A percentile compares a stretch with the other conserved stretches of the same genome.
These are phyloP conservation scores for Macrolepiota albuminosa DNA, from an alignment of 768 basidiomycete species.

Conservation along the genomic window DNA sequence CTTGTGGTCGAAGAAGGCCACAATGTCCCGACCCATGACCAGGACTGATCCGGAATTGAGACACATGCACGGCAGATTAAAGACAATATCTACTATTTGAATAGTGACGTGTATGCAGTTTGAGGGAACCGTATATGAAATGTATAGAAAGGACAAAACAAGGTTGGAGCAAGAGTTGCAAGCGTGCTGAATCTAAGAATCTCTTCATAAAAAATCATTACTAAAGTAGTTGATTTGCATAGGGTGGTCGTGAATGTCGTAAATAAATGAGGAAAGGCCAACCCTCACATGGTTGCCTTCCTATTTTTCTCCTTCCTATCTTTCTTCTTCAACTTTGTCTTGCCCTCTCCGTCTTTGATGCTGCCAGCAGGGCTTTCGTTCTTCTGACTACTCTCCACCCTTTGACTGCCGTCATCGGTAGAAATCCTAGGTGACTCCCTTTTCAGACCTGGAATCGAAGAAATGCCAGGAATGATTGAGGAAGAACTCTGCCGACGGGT, in stretches of 20 bases:
- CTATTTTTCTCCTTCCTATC: conserved; percentile 60
- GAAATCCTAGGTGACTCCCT: conserved; percentile 44
- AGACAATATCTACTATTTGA: background rate
- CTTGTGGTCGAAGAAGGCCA: conserved; percentile 8
- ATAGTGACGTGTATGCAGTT: conserved; percentile 1
- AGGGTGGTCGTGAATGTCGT: conserved; percentile 21
- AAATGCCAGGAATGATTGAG: conserved; percentile 45
- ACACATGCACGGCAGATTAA: background rate
- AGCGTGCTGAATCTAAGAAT: conserved; percentile 1
- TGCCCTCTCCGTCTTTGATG: conserved; percentile 40
- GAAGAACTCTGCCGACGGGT: conserved; percentile 54
- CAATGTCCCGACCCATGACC: conserved; percentile 6
- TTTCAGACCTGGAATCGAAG: conserved; percentile 44
- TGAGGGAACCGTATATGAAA: background rate
- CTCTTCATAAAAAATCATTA: conserved; percentile 13
- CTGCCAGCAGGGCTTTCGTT: conserved; percentile 56
- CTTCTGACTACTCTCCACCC: conserved; percentile 36
- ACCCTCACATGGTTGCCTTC: conserved; percentile 28
- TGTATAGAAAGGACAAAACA: conserved; percentile 1
- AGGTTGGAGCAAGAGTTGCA: background rate
- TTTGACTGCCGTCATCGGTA: conserved; percentile 37
- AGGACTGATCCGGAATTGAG: background rate
- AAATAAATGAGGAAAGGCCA: conserved; percentile 12
- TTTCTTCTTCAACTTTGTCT: conserved; percentile 40
- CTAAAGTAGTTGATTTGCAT: conserved; percentile 14